These are phyloP conservation scores for Eimeria falciformis DNA, from an alignment of 169 alveolate species.

Conservation along the genomic window DNA sequence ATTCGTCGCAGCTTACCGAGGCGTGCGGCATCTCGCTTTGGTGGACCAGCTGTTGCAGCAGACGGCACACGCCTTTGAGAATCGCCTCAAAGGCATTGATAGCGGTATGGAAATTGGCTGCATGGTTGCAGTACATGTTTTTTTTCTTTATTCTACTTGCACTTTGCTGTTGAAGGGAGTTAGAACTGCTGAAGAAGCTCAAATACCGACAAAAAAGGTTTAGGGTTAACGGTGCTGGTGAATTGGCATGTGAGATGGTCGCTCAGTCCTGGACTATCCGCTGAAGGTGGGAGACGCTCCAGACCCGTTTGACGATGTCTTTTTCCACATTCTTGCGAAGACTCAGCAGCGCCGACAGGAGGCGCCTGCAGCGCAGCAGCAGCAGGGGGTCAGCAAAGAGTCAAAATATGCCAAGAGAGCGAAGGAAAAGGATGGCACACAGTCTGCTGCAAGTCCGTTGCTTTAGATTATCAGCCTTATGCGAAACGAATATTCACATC, in stretches of 20 bases:
- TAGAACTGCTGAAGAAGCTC: not conserved
- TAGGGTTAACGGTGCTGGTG: not conserved
- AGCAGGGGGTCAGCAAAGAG: not conserved
- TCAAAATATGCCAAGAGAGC: not conserved
- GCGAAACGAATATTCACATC: no score
- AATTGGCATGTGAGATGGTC: not conserved
- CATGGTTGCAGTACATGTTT: not conserved
- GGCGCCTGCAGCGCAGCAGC: not conserved
- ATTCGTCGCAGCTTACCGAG: constrained; percentile 82
- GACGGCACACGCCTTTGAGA: constrained; percentile 52
- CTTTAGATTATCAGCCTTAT: not conserved
- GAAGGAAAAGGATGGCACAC: not conserved
- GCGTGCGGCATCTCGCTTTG: constrained; percentile 76
- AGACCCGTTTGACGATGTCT: constrained; percentile 35
- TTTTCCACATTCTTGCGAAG: constrained; percentile 13
- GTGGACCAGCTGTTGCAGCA: constrained; percentile 72
- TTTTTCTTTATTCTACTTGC: not conserved
- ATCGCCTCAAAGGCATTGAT: constrained; percentile 5
- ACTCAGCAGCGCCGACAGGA: constrained; percentile 16
- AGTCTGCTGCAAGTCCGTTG: not conserved
- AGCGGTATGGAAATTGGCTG: not conserved
- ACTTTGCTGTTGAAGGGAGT: not conserved
- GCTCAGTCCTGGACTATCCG: constrained; percentile 62
- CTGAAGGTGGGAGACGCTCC: constrained; percentile 10
- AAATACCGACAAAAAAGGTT: no score